These are phyloP conservation scores for Saprolegnia parasitica DNA, from an alignment of 352 stramenopile genomes.

Conservation along the genomic window DNA sequence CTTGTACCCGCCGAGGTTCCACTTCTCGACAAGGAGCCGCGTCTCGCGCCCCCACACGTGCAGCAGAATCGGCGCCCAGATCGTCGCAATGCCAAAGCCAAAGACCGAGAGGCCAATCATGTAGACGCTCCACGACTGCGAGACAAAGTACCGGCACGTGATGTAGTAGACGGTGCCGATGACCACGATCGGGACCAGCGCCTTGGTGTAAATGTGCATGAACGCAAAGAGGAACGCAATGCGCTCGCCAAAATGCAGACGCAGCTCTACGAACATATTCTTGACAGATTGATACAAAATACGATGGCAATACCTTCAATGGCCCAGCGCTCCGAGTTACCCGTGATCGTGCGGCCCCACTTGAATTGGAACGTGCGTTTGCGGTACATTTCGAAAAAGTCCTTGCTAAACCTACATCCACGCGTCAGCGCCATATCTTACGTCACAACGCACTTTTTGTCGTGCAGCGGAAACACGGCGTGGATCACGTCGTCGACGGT, in stretches of 20 bases:
- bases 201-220: constrained; percentile 89
- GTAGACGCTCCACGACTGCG: constrained; percentile 64
- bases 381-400: constrained; percentile 83
- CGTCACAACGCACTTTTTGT: constrained; percentile 30
- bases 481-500: constrained; percentile 71
- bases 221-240: constrained; percentile 87
- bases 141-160: constrained; percentile 55
- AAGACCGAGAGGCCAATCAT: constrained; percentile 62
- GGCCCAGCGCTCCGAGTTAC: constrained; percentile 80
- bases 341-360: constrained; percentile 54
- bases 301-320: constrained; percentile 40
- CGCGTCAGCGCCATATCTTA: not conserved
- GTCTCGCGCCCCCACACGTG: constrained; percentile 81
- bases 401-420: constrained; percentile 68
- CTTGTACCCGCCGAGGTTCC: constrained; percentile 80
- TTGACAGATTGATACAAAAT: too few species aligned
- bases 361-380: constrained; percentile 75
- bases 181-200: constrained; percentile 61
- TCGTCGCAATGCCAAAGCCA: constrained; percentile 67
- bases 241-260: constrained; percentile 81
- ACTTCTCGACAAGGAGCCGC: constrained; percentile 80
- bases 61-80: constrained; percentile 78
- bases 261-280: constrained; percentile 66
- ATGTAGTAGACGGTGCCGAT: constrained; percentile 68
- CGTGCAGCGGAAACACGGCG: constrained; percentile 77